Conservation (phyloP, 345 rosid species). For the Limnanthes douglasii region DNA sequence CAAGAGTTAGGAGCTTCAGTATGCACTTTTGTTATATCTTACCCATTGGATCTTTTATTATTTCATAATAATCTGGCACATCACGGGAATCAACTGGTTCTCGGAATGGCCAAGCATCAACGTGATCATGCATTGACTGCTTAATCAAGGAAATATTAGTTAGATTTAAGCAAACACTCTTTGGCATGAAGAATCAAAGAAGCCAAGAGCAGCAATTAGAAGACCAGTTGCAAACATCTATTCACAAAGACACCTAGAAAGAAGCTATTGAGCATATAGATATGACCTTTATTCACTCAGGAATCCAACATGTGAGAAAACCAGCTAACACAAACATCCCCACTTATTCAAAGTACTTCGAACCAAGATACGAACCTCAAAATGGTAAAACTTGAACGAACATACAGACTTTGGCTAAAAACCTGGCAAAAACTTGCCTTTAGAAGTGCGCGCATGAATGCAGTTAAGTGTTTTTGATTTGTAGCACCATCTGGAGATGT, state of each 20-base stretch:
- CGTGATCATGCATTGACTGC: conserved; percentile 90
- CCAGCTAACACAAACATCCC: no score
- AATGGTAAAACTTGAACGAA: no score
- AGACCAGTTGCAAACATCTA: neutral
- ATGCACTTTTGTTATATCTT: no score
- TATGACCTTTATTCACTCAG: no score
- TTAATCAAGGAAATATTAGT: conserved; percentile 1
- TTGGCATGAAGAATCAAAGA: neutral
- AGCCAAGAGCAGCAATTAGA: neutral
- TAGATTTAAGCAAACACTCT: no score
- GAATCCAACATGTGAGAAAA: no score
- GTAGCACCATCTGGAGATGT: conserved; percentile 33
- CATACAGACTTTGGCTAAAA: no score
- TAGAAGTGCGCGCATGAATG: conserved; percentile 79
- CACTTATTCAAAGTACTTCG: no score
- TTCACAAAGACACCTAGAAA: neutral
- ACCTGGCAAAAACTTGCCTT: no score
- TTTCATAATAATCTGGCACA: conserved; percentile 95
- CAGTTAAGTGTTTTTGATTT: conserved; percentile 62
- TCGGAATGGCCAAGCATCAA: conserved; percentile 97
- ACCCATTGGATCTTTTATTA: conserved; percentile 99
- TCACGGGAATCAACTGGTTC: conserved; percentile 93
- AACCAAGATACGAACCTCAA: no score
- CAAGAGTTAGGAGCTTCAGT: no score
- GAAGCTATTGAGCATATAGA: neutral